Evolutionary conservation across 371 early-diverging fungal genomes (phyloP), one percentile per base, ranked within the genome.

Genomic region (Coemansia sp.): DNA sequence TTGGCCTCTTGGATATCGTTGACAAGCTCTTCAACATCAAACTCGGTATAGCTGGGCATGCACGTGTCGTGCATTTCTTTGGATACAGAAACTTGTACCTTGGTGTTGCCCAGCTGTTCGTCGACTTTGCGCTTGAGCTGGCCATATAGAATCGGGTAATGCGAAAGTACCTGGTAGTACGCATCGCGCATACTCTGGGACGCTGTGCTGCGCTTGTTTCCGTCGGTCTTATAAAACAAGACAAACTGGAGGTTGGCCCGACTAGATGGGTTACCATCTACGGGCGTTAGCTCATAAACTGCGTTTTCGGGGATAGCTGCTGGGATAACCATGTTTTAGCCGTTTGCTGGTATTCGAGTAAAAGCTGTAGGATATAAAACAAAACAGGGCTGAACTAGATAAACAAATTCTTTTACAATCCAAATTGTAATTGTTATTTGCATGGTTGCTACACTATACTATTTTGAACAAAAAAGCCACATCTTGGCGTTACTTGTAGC

Each of bases 191-290:
- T 51, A 37, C 6, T 10, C 24, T 4, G 5, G 7, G 63, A 50
- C 27, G 22, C 26, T 21, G 50, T 14, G 5, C 39, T 31, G 18
- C 48, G 48, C 13, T 18, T 13, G 26, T 26, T 40, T n/a, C 53
- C 62, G 34, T 3, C 5, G 10, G 57, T 42, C 13, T 18, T 11
- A 62, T 62, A 73, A 34, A 73, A 73, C 29, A 69, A 47, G 13
- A 73, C 73, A 61, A 73, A 66, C 59, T 69, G 73, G 22, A 73
- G 58, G 59, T 73, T 69, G 18, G 73, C 59, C 6, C 73, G 50
- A 55, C 63, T 73, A 16, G 50, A 18, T 5, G 66, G 69, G 54
- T 66, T 69, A 14, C 73, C 73, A 18, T 73, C 73, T 6, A 65
- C 48, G 5, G 59, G 45, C 8, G 73, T 73, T 16, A 73, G 59